Evolutionary conservation across 1,139 yeast genomes (phyloP).

Genomic region (Hanseniaspora sp.): DNA sequence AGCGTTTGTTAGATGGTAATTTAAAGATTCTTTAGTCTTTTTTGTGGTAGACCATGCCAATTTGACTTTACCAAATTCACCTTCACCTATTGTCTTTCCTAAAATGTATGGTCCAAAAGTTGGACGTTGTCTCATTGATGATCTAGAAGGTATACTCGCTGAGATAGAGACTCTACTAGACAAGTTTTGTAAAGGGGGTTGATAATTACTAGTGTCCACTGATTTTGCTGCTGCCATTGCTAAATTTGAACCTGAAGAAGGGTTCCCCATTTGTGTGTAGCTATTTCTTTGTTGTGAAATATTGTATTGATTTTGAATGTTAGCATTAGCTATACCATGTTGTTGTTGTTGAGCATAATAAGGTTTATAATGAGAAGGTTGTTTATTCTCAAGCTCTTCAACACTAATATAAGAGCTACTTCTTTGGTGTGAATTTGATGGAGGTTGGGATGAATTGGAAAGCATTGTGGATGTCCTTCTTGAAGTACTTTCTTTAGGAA

Average conservation of each 20-base stretch:
- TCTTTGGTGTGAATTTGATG: background rate
- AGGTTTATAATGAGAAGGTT: conserved; percentile 7
- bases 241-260: background rate
- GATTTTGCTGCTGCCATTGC: background rate
- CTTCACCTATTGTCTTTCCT: conserved; percentile 94
- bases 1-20: conserved; percentile 17
- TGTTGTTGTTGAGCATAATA: conserved; percentile 12
- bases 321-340: background rate
- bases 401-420: conserved; percentile 1
- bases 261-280: conserved; percentile 1
- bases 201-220: background rate
- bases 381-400: background rate
- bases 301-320: no score
- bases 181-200: background rate
- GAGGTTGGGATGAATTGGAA: background rate
- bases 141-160: background rate
- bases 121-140: conserved; percentile 34
- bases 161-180: background rate
- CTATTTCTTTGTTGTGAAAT: conserved; percentile 2
- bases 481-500: background rate
- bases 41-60: conserved; percentile 73
- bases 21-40: conserved; percentile 42
- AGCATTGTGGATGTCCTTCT: background rate
- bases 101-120: conserved; percentile 73
- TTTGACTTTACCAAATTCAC: conserved; percentile 95